Evolutionary conservation across 495 filamentous ascomycete genomes (phyloP).

Genomic region (Aspergillus funiculosus): DNA sequence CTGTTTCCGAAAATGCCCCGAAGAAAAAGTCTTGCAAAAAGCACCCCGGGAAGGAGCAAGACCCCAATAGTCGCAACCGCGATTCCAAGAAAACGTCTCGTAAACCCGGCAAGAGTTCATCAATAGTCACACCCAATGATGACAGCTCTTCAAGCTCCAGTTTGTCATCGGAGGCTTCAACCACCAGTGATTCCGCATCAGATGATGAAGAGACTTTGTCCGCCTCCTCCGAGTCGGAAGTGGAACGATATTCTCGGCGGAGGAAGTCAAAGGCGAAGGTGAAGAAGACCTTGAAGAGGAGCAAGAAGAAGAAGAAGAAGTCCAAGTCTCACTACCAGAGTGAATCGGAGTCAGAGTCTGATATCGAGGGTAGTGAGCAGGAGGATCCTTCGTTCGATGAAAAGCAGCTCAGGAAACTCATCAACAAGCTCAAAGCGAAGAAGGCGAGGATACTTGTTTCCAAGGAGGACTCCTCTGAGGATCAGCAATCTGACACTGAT

Average conservation of each 20-base stretch:
- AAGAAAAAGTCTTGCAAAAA: slow-evolving; percentile 38
- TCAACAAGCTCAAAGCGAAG: slow-evolving; percentile 46
- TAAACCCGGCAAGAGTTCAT: slow-evolving; percentile 25
- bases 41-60: slow-evolving; percentile 27
- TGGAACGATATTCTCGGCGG: slow-evolving; percentile 27
- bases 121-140: slow-evolving; percentile 21
- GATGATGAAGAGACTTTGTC: slow-evolving; percentile 28
- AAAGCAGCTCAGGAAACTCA: slow-evolving; percentile 43
- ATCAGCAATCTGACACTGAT: slow-evolving; percentile 22
- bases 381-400: slow-evolving; percentile 28
- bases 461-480: slow-evolving; percentile 26
- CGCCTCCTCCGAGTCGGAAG: slow-evolving; percentile 30
- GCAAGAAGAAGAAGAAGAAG: slow-evolving; percentile 42
- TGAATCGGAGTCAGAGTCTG: slow-evolving; percentile 32
- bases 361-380: slow-evolving; percentile 25
- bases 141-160: slow-evolving; percentile 24
- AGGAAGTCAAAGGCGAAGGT: slow-evolving; percentile 43
- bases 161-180: slow-evolving; percentile 18
- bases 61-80: slow-evolving; percentile 15
- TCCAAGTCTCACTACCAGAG: slow-evolving; percentile 29
- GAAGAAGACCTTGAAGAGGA: slow-evolving; percentile 36
- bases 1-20: slow-evolving; percentile 19
- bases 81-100: slow-evolving; percentile 33
- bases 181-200: slow-evolving; percentile 23
- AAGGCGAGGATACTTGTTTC: slow-evolving; percentile 30